Evolutionary conservation across 208 protist species (phyloP).

Genomic region (Naegleria lovaniensis): DNA sequence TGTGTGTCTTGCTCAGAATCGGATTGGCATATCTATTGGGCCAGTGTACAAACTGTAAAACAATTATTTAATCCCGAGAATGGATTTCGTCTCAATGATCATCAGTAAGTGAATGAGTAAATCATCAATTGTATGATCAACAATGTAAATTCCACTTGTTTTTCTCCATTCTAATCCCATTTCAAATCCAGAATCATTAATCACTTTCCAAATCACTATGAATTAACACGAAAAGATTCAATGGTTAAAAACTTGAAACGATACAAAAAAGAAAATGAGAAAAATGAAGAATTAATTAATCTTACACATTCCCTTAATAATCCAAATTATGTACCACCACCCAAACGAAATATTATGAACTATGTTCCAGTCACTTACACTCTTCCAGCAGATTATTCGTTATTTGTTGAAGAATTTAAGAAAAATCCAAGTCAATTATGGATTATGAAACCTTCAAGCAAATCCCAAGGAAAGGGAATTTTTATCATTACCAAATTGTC

Average conservation of each 20-base stretch:
- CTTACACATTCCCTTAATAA: slow-evolving; percentile 25
- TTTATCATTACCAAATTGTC: slow-evolving; percentile 83
- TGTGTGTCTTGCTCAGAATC: slow-evolving; percentile 44
- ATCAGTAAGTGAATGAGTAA: slow-evolving; percentile 49
- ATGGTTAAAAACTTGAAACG: slow-evolving; percentile 93
- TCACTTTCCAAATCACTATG: slow-evolving; percentile 94
- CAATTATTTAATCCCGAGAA: slow-evolving; percentile 56
- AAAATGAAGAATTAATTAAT: neutral
- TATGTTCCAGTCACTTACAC: slow-evolving; percentile 83
- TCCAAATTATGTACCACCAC: slow-evolving; percentile 48
- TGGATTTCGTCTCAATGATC: slow-evolving; percentile 64
- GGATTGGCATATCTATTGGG: slow-evolving; percentile 82
- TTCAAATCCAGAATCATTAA: slow-evolving; percentile 73
- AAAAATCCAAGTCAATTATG: slow-evolving; percentile 64
- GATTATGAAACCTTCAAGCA: slow-evolving; percentile 89
- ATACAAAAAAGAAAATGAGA: slow-evolving; percentile 49
- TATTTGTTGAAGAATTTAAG: slow-evolving; percentile 90
- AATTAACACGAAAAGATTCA: slow-evolving; percentile 91
- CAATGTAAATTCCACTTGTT: no score
- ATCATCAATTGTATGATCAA: no score
- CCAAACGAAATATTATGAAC: slow-evolving; percentile 41
- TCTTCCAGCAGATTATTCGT: slow-evolving; percentile 78
- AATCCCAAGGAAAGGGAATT: slow-evolving; percentile 89
- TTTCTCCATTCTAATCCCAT: no score
- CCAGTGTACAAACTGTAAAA: slow-evolving; percentile 63